phyloP scores from a whole-genome alignment of 257 asterid genomes.

The Schizonepeta tenuifolia region DNA sequence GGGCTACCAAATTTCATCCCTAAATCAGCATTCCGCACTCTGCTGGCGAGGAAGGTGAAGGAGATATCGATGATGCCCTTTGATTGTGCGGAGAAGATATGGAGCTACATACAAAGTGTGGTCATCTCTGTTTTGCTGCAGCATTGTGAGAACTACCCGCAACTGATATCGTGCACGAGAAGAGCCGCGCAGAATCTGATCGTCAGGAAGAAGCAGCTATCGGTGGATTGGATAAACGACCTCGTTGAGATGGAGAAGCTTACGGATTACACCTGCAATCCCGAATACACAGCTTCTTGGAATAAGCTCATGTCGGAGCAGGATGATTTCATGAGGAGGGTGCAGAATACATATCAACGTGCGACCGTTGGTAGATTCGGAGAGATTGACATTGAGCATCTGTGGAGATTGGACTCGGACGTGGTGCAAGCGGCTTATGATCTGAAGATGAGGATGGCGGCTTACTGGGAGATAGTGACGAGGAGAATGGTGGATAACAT shows the following conservation, averaged over 20 bases:
- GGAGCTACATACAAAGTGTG: slow-evolving; percentile 32
- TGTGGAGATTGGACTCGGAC: background rate
- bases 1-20: slow-evolving; percentile 45
- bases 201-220: slow-evolving; percentile 28
- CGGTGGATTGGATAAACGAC: slow-evolving; percentile 36
- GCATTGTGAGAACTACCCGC: slow-evolving; percentile 40
- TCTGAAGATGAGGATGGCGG: slow-evolving; percentile 41
- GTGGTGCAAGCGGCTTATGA: slow-evolving; percentile 38
- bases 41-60: slow-evolving; percentile 37
- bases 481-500: slow-evolving; percentile 43
- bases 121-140: slow-evolving; percentile 26
- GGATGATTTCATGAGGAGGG: background rate
- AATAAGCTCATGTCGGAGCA: slow-evolving; percentile 32
- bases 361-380: background rate
- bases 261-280: slow-evolving; percentile 40
- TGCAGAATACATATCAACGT: background rate
- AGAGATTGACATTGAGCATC: background rate
- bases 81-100: slow-evolving; percentile 34
- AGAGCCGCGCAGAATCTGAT: slow-evolving; percentile 39
- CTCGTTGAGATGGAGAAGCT: slow-evolving; percentile 45
- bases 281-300: slow-evolving; percentile 25
- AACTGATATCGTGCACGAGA: slow-evolving; percentile 35
- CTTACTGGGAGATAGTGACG: slow-evolving; percentile 45
- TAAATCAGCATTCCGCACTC: slow-evolving; percentile 20
- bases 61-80: slow-evolving; percentile 25